phyloP scores from a whole-genome alignment of 2,329 filamentous ascomycete species.

The Aspergillus hortae region DNA sequence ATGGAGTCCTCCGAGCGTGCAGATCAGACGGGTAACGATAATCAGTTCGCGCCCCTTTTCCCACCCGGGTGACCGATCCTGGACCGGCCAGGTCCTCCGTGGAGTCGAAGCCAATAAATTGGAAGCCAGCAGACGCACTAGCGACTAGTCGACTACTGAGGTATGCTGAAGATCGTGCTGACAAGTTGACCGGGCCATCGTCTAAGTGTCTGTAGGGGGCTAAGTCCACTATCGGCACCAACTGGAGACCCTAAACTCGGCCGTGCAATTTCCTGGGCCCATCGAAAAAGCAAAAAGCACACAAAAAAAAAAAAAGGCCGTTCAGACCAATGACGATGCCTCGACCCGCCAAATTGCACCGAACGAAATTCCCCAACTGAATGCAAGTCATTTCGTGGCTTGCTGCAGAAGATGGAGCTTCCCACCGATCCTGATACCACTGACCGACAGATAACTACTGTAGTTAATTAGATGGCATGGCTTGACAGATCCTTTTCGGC shows the following conservation, averaged over 20 bases:
- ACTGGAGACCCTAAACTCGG: neutral
- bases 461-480: too few species aligned
- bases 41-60: too few species aligned
- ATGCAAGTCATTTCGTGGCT: conserved; percentile 14
- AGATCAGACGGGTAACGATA: too few species aligned
- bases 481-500: neutral
- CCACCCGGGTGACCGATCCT: too few species aligned
- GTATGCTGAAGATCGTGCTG: too few species aligned
- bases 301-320: neutral
- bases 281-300: neutral
- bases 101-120: conserved; percentile 3
- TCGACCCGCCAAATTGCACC: conserved; percentile 6
- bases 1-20: too few species aligned
- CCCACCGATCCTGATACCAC: conserved; percentile 5
- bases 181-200: neutral
- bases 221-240: neutral
- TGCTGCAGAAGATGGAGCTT: conserved; percentile 12
- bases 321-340: conserved; percentile 3
- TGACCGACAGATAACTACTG: too few species aligned
- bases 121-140: too few species aligned
- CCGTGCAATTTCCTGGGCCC: neutral
- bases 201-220: conserved; percentile 1
- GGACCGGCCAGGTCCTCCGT: conserved; percentile 1
- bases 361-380: conserved; percentile 3
- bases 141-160: neutral